A percentile compares a stretch with the other conserved stretches of the same genome.
phyloP scores from a whole-genome alignment of 108 stramenopile genomes.

The Nannochloropsis gaditana region DNA sequence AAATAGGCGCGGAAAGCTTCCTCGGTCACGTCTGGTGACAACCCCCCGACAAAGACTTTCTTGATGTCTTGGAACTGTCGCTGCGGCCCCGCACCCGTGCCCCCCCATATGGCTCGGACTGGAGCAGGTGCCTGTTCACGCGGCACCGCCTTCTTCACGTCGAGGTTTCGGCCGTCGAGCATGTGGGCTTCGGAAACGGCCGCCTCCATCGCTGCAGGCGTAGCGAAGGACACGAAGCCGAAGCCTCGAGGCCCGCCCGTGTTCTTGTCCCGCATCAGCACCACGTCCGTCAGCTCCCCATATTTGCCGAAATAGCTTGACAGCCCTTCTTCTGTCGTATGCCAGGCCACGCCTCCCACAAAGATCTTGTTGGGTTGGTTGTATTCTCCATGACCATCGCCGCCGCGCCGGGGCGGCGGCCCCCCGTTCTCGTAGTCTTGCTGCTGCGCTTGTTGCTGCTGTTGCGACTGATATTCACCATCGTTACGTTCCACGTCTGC shows the following conservation, averaged over 20 bases:
- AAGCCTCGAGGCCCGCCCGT: slow-evolving; percentile 57
- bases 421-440: too few relatives aligned
- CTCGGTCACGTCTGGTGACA: slow-evolving; percentile 52
- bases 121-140: slow-evolving; percentile 50
- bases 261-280: slow-evolving; percentile 55
- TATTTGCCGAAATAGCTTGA: slow-evolving; percentile 53
- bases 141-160: slow-evolving; percentile 58
- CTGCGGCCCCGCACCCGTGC: background rate
- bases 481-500: background rate
- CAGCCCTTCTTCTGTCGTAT: slow-evolving; percentile 55
- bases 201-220: slow-evolving; percentile 36
- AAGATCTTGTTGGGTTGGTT: slow-evolving; percentile 45
- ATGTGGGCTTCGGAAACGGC: slow-evolving; percentile 46
- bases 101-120: slow-evolving; percentile 23
- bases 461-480: too few relatives aligned
- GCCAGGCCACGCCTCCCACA: slow-evolving; percentile 55
- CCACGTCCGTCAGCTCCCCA: slow-evolving; percentile 52
- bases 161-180: slow-evolving; percentile 57
- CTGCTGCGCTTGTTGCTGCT: too few relatives aligned
- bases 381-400: background rate
- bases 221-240: slow-evolving; percentile 53
- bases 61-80: slow-evolving; percentile 29
- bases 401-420: background rate
- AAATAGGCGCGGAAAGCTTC: slow-evolving; percentile 57
- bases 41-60: slow-evolving; percentile 55